Base-by-base conservation (phyloP, 2,329 filamentous ascomycete genomes). In the Arthroderma uncinatum region DNA sequence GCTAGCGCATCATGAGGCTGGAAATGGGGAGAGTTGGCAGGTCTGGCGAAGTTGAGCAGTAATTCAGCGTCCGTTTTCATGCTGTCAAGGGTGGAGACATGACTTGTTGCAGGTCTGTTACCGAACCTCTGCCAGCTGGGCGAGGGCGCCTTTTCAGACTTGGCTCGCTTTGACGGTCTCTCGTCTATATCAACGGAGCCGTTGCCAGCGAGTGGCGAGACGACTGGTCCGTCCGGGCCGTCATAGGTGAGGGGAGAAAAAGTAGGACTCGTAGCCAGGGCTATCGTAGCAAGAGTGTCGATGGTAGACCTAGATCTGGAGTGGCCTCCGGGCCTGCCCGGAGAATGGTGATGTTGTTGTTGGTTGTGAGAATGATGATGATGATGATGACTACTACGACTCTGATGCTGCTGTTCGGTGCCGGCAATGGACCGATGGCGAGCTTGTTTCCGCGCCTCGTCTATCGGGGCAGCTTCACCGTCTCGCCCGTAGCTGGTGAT, bases 111-210 rank as follows among this genome's bases (percentile, higher is more conserved):
- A 42, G 68, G 58, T 58, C 63, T 62, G 58, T 62, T 56, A 42
- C 61, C 61, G 55, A 61, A 58, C 58, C 63, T 64, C 57, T 66
- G 64, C 62, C 66, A 65, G 61, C 67, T 61, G 42, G 73, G 76
- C 25, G 76, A 75, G 14, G 73, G 71, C 54, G 78, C 70, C 62
- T 79, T 73, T 63, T 83, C 82, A 44, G 82, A 84, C 61, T 81
- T 78, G 53, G 80, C 76, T 42, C 82, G 77, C 68, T 85, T 85
- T 19, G 79, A 69, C 2, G 81, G 81, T 50, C 79, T 75, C 63
- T 82, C 68, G 5, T 37, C 48, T 25, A 44, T 42, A 10, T 56
- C 56, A 44, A 28, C 28, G n/a, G 50, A 34, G 6, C 10, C 28
- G n/a, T 36, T 16, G 0, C 19, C 21, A n/a, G 9, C 47, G 64